Evolutionary conservation across 148 eudicot species (phyloP).

Genomic region (Salicornia ramosissima): DNA sequence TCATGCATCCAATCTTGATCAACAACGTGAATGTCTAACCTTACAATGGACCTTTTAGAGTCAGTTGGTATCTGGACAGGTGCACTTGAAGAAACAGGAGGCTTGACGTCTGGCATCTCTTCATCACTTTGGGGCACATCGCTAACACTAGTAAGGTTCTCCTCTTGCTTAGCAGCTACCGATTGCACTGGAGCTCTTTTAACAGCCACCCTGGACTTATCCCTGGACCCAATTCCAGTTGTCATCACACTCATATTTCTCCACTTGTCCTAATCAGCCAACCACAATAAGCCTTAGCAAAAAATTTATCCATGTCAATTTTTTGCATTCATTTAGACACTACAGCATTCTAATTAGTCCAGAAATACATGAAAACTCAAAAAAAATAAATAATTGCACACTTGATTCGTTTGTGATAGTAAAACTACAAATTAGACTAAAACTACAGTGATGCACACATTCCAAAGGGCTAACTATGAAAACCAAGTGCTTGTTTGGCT

Average conservation of each 20-base stretch:
- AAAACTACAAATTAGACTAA: too few species aligned
- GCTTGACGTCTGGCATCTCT: constrained; percentile 50
- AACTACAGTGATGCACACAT: too few species aligned
- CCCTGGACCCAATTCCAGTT: constrained; percentile 73
- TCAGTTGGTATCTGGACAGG: constrained; percentile 44
- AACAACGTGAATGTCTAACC: constrained; percentile 41
- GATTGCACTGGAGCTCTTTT: constrained; percentile 55
- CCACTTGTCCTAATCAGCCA: constrained; percentile 81
- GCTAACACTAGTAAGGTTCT: constrained; percentile 42
- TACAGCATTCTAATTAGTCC: not conserved
- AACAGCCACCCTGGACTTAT: constrained; percentile 65
- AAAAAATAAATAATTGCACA: not conserved
- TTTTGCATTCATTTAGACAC: too few species aligned
- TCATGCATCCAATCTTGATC: not conserved
- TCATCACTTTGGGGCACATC: constrained; percentile 61
- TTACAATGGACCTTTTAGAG: constrained; percentile 78
- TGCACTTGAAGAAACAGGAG: constrained; percentile 43
- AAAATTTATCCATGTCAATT: not conserved
- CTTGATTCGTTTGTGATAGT: too few species aligned
- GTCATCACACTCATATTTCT: constrained; percentile 95
- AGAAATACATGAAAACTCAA: not conserved
- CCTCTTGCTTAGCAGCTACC: constrained; percentile 50
- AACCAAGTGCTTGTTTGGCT: too few species aligned
- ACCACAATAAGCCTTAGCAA: constrained; percentile 6
- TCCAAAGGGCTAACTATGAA: too few species aligned